Evolutionary conservation across 257 asterid species (phyloP), one percentile per base, ranked within the genome.

Genomic region (Solanum infundibuliforme): DNA sequence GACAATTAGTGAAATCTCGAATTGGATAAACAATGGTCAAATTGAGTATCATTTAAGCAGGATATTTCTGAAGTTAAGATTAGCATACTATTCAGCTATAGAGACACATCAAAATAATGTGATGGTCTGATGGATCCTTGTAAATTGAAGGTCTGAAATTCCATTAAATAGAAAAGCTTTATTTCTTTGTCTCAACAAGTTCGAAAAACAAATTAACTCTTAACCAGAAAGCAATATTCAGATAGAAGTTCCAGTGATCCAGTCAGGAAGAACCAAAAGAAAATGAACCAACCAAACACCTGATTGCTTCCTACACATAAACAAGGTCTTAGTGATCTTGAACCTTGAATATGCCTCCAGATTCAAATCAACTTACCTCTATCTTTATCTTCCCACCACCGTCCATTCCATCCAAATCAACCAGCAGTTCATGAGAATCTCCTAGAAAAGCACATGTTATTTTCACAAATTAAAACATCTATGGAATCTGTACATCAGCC

Each of bases 391-490:
- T 95, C 88, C 99, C 99, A 90, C 99, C 99, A 93, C 98, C 98
- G 88, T 98, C 99, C 98, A 97, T 97, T 86, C 99, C 99, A 93
- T 95, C 99, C 93, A 97, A 91, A 89, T 94, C 96, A 88, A 96
- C 95, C 93, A 93, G 88, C 93, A 97, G 91, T 86, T 93, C 96
- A 81, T 95, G 98, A 39, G 89, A 60, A 86, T 92, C 91, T 90
- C 99, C 99, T 97, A 92, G 39, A 73, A 92, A 89, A 91, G 91
- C 31, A 90, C 66, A 84, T 89, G 38, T 87, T 87, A 90, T 88
- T 84, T 84, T 69, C 32, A 10, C 69, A 82, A 18, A 48, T 31
- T 82, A 46, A 82, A 82, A 48, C 86, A 82, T 82, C 86, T 48
- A 82, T 6, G 31, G 68, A 27, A 81, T 46, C 20, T 43, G 62